Percentiles rank a stretch among this genome's conserved stretches.
These are phyloP conservation scores for Talaromyces sp. DNA, from an alignment of 2,329 filamentous ascomycete genomes.

Conservation along the genomic window DNA sequence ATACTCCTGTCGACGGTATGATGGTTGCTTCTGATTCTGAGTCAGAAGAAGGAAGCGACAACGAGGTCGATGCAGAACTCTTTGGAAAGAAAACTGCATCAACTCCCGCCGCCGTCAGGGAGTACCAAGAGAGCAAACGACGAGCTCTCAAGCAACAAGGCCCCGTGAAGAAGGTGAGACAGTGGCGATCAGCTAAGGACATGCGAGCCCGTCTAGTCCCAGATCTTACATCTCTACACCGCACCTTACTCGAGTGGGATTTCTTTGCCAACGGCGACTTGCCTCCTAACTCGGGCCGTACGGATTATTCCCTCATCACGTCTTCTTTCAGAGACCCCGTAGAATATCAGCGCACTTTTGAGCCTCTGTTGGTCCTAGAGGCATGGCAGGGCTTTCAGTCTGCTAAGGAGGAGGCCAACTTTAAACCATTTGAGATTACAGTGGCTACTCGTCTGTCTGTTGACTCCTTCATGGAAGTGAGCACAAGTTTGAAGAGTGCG, in stretches of 20 bases:
- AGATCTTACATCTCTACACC: constrained; percentile 78
- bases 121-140: constrained; percentile 45
- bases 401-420: constrained; percentile 76
- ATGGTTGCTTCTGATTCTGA: constrained; percentile 71
- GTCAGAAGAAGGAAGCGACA: constrained; percentile 69
- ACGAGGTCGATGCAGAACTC: constrained; percentile 67
- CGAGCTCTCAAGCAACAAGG: constrained; percentile 55
- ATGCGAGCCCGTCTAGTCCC: constrained; percentile 89
- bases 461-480: constrained; percentile 88
- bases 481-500: constrained; percentile 67
- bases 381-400: constrained; percentile 94
- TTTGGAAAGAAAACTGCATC: constrained; percentile 46
- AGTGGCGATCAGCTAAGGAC: constrained; percentile 79
- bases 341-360: constrained; percentile 84
- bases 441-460: constrained; percentile 83
- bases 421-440: constrained; percentile 79
- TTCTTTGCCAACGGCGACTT: constrained; percentile 87
- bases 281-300: constrained; percentile 66
- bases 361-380: constrained; percentile 83
- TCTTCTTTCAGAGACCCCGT: constrained; percentile 69
- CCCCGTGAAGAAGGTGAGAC: constrained; percentile 78
- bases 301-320: constrained; percentile 69
- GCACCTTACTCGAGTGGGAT: constrained; percentile 85
- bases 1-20: constrained; percentile 70
- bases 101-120: constrained; percentile 38